Evolutionary conservation across 2,329 filamentous ascomycete genomes (phyloP).

Genomic region (Thielaviopsis populi): DNA sequence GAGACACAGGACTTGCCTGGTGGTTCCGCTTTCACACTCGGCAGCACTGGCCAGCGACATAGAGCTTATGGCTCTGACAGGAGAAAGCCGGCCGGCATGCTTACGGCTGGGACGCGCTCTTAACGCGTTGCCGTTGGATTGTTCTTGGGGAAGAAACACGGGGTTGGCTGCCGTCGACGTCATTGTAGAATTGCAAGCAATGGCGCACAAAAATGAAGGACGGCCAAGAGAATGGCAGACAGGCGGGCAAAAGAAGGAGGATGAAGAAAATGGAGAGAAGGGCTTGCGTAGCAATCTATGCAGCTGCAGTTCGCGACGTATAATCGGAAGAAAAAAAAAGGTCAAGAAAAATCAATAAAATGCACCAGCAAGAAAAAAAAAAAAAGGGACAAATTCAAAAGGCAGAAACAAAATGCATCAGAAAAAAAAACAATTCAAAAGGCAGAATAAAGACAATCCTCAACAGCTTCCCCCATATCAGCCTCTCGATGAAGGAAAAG

Average conservation of each 20-base stretch:
- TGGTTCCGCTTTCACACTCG: conserved; percentile 12
- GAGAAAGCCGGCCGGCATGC: background rate
- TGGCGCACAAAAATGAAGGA: background rate
- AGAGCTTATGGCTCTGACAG: conserved; percentile 6
- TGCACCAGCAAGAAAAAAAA: background rate
- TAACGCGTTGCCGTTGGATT: conserved; percentile 2
- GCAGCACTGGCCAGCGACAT: conserved; percentile 3
- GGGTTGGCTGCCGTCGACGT: conserved; percentile 11
- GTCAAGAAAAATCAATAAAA: background rate
- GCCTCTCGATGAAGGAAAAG: background rate
- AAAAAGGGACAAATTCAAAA: no score
- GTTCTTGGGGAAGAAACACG: background rate
- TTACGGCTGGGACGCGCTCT: conserved; percentile 6
- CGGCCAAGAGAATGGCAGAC: background rate
- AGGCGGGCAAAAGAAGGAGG: background rate
- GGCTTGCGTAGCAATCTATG: background rate
- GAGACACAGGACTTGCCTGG: conserved; percentile 5
- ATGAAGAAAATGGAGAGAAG: background rate
- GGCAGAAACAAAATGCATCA: background rate
- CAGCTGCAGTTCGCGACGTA: background rate
- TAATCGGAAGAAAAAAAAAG: background rate
- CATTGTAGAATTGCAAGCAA: background rate
- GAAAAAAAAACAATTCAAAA: background rate
- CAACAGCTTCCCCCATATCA: background rate
- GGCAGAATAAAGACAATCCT: background rate